Evolutionary conservation across 2,329 filamentous ascomycete genomes (phyloP), one percentile per base, ranked within the genome.

Genomic region (Epichloe baconii): DNA sequence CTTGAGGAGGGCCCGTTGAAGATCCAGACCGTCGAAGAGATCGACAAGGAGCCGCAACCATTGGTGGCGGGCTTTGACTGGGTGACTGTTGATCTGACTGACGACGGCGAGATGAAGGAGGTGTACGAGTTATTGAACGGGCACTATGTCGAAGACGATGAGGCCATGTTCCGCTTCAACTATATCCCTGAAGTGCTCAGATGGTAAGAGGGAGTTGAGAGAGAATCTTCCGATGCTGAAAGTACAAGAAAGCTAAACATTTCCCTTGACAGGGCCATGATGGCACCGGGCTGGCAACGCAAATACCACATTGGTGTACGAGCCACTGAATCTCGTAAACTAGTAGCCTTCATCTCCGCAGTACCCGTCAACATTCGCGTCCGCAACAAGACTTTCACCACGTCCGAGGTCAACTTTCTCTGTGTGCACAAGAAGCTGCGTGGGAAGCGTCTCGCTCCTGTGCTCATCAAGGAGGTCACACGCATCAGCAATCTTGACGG

Each of bases 391-490:
- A 71, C 79, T 52, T 71, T 98, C 54, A 79, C 82, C 55, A 84
- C 86, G 58, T 89, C 87, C 47, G 93, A 98, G 68, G 93, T 98
- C 70, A 98, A 98, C 74, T 98, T 97, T 71, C 83, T 98, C 58
- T 95, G 90, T 63, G 85, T 98, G 51, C 93, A 98, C 76, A 97
- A 97, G 76, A 97, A 97, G 71, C 81, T 98, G 35, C 87, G 93
- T 48, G 82, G 86, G 52, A 96, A 97, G 74, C 84, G 93, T 50
- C 80, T 98, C 43, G 83, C 93, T 0, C 93, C 93, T 0, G 86
- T 97, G 2, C 80, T 98, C 49, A 98, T 98, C 74, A 96, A 96
- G 69, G 93, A 98, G 67, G 88, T 98, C 60, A 98, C 93, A 5
- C 85, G 93, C 46, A 80, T 89, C 56, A 95, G 88, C 74, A 94